A percentile compares a stretch with the other conserved stretches of the same genome.
phyloP scores from a whole-genome alignment of 257 asterid species.

The Primulina tabacum region DNA sequence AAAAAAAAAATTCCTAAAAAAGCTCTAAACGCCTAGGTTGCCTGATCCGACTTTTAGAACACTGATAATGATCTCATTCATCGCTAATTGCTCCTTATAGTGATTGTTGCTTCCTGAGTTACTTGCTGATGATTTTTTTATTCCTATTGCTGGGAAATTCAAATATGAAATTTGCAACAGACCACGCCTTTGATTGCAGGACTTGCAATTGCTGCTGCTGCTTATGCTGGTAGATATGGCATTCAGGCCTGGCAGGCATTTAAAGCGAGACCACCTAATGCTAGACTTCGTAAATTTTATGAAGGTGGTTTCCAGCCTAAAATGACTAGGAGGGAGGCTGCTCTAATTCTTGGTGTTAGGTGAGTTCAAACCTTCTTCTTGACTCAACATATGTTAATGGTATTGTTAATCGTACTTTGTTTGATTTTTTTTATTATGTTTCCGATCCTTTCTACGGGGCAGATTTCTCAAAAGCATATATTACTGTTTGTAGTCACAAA shows the following conservation, averaged over 20 bases:
- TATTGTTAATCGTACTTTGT: not conserved
- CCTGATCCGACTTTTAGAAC: too few species aligned
- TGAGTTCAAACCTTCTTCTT: conserved; percentile 21
- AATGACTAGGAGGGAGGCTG: conserved; percentile 87
- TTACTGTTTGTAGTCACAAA: not conserved
- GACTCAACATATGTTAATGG: not conserved
- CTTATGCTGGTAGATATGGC: conserved; percentile 73
- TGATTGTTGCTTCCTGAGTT: too few species aligned
- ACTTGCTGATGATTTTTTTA: not conserved
- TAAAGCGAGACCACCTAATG: conserved; percentile 82
- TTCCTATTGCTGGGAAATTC: not conserved
- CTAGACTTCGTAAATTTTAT: conserved; percentile 71
- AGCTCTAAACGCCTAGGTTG: too few species aligned
- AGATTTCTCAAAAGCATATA: not conserved
- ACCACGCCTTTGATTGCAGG: conserved; percentile 65
- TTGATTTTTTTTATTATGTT: conserved; percentile 8
- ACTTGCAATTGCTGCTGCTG: conserved; percentile 68
- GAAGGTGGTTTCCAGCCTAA: conserved; percentile 89
- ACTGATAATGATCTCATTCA: not conserved
- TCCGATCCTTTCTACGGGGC: not conserved
- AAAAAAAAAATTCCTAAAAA: too few species aligned
- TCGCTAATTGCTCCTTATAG: too few species aligned
- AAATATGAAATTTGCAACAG: conserved; percentile 39
- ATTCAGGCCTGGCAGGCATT: conserved; percentile 83
- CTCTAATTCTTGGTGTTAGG: conserved; percentile 91